A percentile compares a stretch with the other conserved stretches of the same genome.
Conservation (phyloP, 2,329 filamentous ascomycete genomes). For the Exophiala alcalophila region DNA sequence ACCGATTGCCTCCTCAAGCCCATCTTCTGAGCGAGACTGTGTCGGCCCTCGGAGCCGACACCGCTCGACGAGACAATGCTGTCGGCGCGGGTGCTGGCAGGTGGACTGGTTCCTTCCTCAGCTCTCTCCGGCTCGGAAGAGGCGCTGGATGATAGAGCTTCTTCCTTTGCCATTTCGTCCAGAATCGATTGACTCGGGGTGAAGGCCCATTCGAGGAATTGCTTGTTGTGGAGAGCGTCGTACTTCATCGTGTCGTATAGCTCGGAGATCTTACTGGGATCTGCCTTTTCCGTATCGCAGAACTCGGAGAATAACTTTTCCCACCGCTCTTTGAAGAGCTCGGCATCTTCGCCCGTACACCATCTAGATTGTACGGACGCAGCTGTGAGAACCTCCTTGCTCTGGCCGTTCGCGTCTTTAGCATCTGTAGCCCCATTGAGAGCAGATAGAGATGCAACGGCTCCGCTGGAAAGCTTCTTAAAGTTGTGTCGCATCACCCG, state of each 20-base stretch:
- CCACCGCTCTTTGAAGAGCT: constrained; percentile 94
- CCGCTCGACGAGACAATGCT: constrained; percentile 14
- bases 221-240: constrained; percentile 91
- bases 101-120: constrained; percentile 16
- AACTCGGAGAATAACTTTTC: constrained; percentile 98
- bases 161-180: constrained; percentile 30
- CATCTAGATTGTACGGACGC: constrained; percentile 80
- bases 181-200: constrained; percentile 67
- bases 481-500: constrained; percentile 95
- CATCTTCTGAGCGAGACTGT: constrained; percentile 39
- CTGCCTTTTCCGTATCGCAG: constrained; percentile 93
- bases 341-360: constrained; percentile 94
- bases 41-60: constrained; percentile 31
- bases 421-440: constrained; percentile 26
- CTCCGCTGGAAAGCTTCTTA: constrained; percentile 65
- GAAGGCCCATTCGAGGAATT: constrained; percentile 96
- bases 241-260: constrained; percentile 99
- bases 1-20: constrained; percentile 54
- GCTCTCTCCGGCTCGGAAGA: constrained; percentile 22
- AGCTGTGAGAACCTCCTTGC: constrained; percentile 51
- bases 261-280: constrained; percentile 97
- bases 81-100: constrained; percentile 18
- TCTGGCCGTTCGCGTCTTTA: constrained; percentile 23
- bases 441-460: constrained; percentile 58
- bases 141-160: constrained; percentile 20